These are phyloP conservation scores for Kluyveromyces starmeri DNA, from an alignment of 805 yeast species.

Conservation along the genomic window DNA sequence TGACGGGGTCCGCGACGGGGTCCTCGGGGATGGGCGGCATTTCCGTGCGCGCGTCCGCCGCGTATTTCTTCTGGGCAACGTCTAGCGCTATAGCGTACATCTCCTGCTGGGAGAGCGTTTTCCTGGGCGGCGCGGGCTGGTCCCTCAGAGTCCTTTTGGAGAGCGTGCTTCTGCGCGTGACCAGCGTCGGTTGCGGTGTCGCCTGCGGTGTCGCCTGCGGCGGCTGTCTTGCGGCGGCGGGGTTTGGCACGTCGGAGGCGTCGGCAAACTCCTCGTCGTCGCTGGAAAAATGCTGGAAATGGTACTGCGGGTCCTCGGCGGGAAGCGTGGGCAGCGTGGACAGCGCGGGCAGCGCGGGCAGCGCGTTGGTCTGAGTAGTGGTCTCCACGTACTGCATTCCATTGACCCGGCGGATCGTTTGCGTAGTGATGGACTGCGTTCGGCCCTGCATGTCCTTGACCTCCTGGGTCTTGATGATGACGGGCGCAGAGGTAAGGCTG, in stretches of 20 bases:
- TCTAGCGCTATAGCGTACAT: slow-evolving; percentile 49
- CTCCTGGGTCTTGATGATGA: slow-evolving; percentile 42
- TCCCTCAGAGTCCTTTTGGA: no score
- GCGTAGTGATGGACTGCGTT: slow-evolving; percentile 46
- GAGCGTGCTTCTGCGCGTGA: no score
- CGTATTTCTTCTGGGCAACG: slow-evolving; percentile 41
- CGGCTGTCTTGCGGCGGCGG: no score
- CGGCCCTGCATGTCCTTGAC: slow-evolving; percentile 43
- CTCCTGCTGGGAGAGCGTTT: slow-evolving; percentile 32
- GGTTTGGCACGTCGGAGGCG: slow-evolving; percentile 20
- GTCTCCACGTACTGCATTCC: slow-evolving; percentile 42
- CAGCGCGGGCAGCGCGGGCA: no score
- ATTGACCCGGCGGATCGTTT: slow-evolving; percentile 41
- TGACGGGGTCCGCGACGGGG: neutral
- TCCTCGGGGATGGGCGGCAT: slow-evolving; percentile 5
- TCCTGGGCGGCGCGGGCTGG: no score
- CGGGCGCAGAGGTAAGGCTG: slow-evolving; percentile 8
- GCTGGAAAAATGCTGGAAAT: slow-evolving; percentile 24
- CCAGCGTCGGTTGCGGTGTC: no score
- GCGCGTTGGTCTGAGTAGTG: slow-evolving; percentile 33
- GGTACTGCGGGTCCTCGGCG: slow-evolving; percentile 21
- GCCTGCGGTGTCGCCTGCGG: no score
- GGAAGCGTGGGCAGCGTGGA: no score
- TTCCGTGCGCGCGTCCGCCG: slow-evolving; percentile 1
- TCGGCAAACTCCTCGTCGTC: slow-evolving; percentile 18